Evolutionary conservation across 441 rosid genomes (phyloP), one percentile per base, ranked within the genome.

Genomic region (Populus hybrid): DNA sequence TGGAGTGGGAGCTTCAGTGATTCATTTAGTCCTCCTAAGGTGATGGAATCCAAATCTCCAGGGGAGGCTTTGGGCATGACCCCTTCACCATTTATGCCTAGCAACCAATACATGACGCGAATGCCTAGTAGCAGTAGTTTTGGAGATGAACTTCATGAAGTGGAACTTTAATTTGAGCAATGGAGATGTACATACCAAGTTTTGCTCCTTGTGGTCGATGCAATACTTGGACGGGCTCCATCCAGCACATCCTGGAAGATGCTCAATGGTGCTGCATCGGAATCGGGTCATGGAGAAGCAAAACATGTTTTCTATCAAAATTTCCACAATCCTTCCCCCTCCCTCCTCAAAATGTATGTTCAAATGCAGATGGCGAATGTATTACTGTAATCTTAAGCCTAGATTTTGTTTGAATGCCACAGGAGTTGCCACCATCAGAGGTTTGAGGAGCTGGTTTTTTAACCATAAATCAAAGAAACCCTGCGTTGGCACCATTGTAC

Each of bases 141-240:
- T 65, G 91, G 88, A 9, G 98, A 93, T 50, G 98, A 95, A 63
- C 97, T 96, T 78, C 93, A 94, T 38, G 98, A 93, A 81, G 98
- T 96, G 83, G 97, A 94, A 76, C 97, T 92, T 80, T 91, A 79
- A 80, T 61, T 36, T 42, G 83, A 76, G 64, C 68, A 67, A 78
- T 71, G 83, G 82, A 79, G 79, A 85, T 90, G 93, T 89, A 89
- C 78, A 87, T 89, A 88, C 78, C 82, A 63, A 84, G 85, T 87
- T 88, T 85, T 84, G 89, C 77, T 83, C 81, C 68, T 56, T 79
- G 73, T 83, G 78, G 71, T 42, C 77, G 35, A 67, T 74, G 72
- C 74, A 56, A 64, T 59, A 74, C 75, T 75, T 21, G 81, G 78
- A 73, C 53, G 76, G 33, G 82, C 78, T 73, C 28, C 75, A 68